Base-by-base conservation (phyloP, 2,329 filamentous ascomycete genomes). In the Venturia carpophila region DNA sequence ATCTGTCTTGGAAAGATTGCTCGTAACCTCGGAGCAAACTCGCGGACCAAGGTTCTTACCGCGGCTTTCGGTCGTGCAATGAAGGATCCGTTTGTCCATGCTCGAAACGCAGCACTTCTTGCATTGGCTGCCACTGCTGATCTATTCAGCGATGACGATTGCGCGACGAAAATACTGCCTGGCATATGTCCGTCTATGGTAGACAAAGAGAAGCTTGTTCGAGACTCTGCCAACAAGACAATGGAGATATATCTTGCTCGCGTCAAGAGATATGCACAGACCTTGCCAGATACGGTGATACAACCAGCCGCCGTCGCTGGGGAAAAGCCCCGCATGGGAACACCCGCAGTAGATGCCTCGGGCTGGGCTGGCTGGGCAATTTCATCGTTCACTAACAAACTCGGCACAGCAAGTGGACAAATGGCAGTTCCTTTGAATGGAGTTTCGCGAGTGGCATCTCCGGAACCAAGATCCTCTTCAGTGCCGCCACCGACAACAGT, bases 1-100 rank as follows among this genome's bases (percentile, higher is more conserved):
- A 99, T 99, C 65, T 97, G 93, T 73, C 79, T 99, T 0, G 94
- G 94, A 27, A 97, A 97, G 73, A 97, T 99, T 70, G 92, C 94
- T 17, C 92, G 91, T 70, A 89, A 96, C 71, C 80, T 99, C 0
- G 91, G 91, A 1, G 80, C 84, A 1, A 79, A 78, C 69, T 82
- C 84, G 75, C 64, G 74, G 70, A 83, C 89, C 60, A 99, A 97
- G 75, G 93, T 99, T 0, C 84, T 99, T 34, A 89, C 92, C 63
- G 94, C 94, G 9, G 94, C 94, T 0, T 99, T 99, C 72, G 88
- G 89, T 2, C 86, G 94, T 34, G 91, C 94, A 0, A 81, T 97
- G 3, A 84, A 92, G 62, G 94, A 99, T 74, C 94, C 94, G 0
- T 99, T 99, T 72, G 87, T 97, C 0, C 94, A 97, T 74, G 94